These are phyloP conservation scores for Naganishia friedmannii DNA, from an alignment of 768 basidiomycete genomes.

Conservation along the genomic window DNA sequence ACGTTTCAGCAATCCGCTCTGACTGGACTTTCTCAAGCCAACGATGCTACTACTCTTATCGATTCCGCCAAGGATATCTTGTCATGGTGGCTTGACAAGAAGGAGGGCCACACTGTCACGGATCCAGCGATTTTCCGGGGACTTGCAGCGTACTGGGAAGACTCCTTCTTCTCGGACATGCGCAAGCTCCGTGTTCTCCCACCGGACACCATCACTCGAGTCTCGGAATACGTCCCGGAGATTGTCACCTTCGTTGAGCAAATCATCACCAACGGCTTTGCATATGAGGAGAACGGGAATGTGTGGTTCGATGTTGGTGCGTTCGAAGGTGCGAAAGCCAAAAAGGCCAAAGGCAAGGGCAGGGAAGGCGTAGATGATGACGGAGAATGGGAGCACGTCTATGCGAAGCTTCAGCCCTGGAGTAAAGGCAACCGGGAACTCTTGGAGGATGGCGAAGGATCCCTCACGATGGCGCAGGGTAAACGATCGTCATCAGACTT, in stretches of 20 bases:
- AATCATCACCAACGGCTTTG: conserved; percentile 83
- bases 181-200: conserved; percentile 74
- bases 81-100: conserved; percentile 66
- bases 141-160: conserved; percentile 83
- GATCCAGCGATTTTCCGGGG: conserved; percentile 81
- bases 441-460: conserved; percentile 88
- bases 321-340: conserved; percentile 65
- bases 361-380: conserved; percentile 36
- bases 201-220: conserved; percentile 87
- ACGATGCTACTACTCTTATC: conserved; percentile 56
- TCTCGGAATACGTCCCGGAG: conserved; percentile 95
- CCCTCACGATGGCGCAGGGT: conserved; percentile 60
- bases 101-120: conserved; percentile 73
- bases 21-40: conserved; percentile 23
- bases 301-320: conserved; percentile 85
- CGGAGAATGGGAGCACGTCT: conserved; percentile 59
- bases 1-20: conserved; percentile 25
- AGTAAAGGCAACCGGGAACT: conserved; percentile 88
- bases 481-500: conserved; percentile 86
- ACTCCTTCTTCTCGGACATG: conserved; percentile 89
- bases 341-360: conserved; percentile 49
- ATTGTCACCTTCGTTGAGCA: conserved; percentile 82
- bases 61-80: conserved; percentile 75
- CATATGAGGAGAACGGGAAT: conserved; percentile 71
- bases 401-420: conserved; percentile 94